Base-by-base conservation (phyloP, 2,329 filamentous ascomycete genomes). In the Penicillium sp. region DNA sequence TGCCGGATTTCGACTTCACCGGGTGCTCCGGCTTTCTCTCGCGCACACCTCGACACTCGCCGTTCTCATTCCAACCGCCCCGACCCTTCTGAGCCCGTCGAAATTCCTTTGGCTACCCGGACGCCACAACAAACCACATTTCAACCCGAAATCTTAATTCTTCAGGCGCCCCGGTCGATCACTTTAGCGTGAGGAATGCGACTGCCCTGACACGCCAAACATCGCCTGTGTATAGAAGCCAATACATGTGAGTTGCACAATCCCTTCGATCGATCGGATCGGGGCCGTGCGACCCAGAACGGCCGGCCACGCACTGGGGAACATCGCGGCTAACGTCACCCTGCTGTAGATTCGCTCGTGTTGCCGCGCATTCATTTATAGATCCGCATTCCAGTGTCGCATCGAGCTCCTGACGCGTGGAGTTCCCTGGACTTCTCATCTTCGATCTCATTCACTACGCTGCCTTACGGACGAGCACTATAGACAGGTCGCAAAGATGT, bases 401-500 rank as follows among this genome's bases (percentile, higher is more conserved):
- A 16, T 16, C 11, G 9, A 7, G 9, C 5, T 16, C 28, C 8
- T 15, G 13, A 31, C 15, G 13, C 13, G 6, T 15, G 7, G 28
- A 17, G 10, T 31, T 18, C 13, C 14, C 28, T 10, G 6, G 11
- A 31, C 15, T 17, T 33, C 10, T 10, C 17, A 33, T 19, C n/a
- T 10, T 19, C 16, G 17, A n/a, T n/a, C n/a, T n/a, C n/a, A n/a
- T n/a, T n/a, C n/a, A n/a, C n/a, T n/a, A n/a, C n/a, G n/a, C n/a
- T n/a, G n/a, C n/a, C n/a, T n/a, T n/a, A n/a, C n/a, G n/a, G n/a
- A n/a, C n/a, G n/a, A n/a, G 25, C 11, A 27, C 11, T 4, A 13
- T n/a, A 7, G 4, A 13, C 5, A 6, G 11, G 5, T n/a, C 11
- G 25, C 25, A 27, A 61, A 45, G 28, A 71, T 71, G 68, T 70